Conservation (phyloP, 2,329 filamentous ascomycete genomes). For the Lachnellula occidentalis region DNA sequence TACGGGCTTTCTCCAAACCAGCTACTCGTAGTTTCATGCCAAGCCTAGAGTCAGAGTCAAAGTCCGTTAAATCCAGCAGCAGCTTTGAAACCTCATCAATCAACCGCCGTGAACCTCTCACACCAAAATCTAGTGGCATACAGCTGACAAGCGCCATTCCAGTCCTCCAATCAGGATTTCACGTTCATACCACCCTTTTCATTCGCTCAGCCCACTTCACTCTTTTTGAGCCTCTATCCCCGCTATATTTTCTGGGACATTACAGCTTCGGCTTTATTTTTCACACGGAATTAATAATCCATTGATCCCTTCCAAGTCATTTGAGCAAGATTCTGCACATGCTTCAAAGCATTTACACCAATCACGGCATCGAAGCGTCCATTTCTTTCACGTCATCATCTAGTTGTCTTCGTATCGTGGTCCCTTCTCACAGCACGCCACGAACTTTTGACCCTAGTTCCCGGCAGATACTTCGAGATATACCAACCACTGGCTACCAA, state of each 20-base stretch:
- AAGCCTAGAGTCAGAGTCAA: neutral
- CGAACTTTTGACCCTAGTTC: neutral
- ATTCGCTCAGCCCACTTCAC: slow-evolving; percentile 2
- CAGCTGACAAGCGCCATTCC: neutral
- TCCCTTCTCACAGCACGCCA: neutral
- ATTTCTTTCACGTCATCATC: neutral
- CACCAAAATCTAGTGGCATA: neutral
- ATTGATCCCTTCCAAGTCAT: neutral
- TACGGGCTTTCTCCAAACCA: neutral
- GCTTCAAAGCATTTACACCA: neutral
- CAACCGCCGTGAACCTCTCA: neutral
- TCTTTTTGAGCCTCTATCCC: neutral
- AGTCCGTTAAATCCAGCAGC: neutral
- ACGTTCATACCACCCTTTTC: neutral
- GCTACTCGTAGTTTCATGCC: neutral
- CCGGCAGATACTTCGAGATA: neutral
- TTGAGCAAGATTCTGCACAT: neutral
- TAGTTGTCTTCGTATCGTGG: neutral
- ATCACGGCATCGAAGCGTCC: neutral
- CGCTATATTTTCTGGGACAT: neutral
- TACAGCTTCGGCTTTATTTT: too few relatives aligned
- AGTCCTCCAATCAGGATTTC: neutral
- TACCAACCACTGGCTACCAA: neutral
- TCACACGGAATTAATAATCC: neutral
- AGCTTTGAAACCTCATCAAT: slow-evolving; percentile 1